Base-by-base conservation (phyloP, 2,329 filamentous ascomycete species). In the Aspergillus sclerotialis region DNA sequence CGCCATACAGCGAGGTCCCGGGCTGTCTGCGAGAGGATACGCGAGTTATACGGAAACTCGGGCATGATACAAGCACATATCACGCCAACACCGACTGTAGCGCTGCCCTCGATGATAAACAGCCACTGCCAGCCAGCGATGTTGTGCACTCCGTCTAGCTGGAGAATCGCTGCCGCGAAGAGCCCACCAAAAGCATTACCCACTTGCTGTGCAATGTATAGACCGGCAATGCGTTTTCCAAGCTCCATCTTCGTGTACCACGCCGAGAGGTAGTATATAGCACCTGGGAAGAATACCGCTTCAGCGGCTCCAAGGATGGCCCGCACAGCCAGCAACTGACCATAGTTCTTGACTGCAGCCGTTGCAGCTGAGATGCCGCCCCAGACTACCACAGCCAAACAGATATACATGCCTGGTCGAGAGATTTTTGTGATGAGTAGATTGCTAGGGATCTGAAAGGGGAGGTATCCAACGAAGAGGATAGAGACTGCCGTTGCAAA, bases 231-330 rank as follows among this genome's bases (percentile, higher is more conserved):
- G n/a, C 55, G 46, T 29, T 50, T 50, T 37, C 37, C 56, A 1
- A 53, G 40, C 19, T 53, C 50, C 2, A 10, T 55, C 7, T 61
- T 51, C 5, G 58, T 68, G 34, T 69, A 69, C 48, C 63, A 69
- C 1, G 56, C 43, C 0, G 58, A 62, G 0, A 68, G 44, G 17
- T 54, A 63, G 36, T 59, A 66, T 1, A 68, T 48, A 0, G 58
- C 60, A 0, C 65, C 67, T 0, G 66, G 67, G 46, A 76, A 75
- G 52, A 73, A 75, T 1, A 77, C 76, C 0, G 79, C 78, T 53
- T 81, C 77, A 32, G 79, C 60, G 39, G 78, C 76, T 3, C 77
- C 77, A 0, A 81, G 57, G 46, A 78, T 70, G 53, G 80, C 79
- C 4, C 77, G 72, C 21, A 63, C 63, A 7, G 63, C 53, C 2